Evolutionary conservation across 768 basidiomycete genomes (phyloP).

Genomic region (Collybia mongolica): DNA sequence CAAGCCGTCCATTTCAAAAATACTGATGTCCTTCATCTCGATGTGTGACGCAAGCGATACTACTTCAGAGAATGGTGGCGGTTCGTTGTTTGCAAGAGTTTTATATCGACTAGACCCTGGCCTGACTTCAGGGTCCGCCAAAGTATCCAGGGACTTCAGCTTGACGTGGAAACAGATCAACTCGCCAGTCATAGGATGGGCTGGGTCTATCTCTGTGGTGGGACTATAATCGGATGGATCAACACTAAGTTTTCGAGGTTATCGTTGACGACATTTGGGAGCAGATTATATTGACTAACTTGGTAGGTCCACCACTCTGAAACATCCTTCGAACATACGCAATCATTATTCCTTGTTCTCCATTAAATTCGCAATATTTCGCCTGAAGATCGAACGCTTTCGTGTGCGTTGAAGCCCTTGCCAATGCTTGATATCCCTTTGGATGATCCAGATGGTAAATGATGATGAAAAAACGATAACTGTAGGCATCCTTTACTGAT

Average conservation of each 20-base stretch:
- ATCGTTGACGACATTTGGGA: too few relatives aligned
- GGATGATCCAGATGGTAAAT: slow-evolving; percentile 60
- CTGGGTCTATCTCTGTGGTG: slow-evolving; percentile 38
- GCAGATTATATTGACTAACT: slow-evolving; percentile 9
- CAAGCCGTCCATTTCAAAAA: slow-evolving; percentile 41
- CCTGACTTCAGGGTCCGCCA: slow-evolving; percentile 39
- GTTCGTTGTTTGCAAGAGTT: slow-evolving; percentile 27
- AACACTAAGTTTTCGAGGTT: slow-evolving; percentile 20
- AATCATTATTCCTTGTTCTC: slow-evolving; percentile 51
- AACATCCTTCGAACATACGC: slow-evolving; percentile 45
- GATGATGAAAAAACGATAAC: slow-evolving; percentile 46
- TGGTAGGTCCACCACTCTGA: slow-evolving; percentile 15
- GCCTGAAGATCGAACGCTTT: slow-evolving; percentile 61
- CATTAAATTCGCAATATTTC: slow-evolving; percentile 52
- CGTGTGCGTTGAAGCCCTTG: slow-evolving; percentile 43
- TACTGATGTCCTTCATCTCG: slow-evolving; percentile 33
- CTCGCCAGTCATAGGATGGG: slow-evolving; percentile 41
- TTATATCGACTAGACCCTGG: slow-evolving; percentile 37
- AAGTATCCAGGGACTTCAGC: slow-evolving; percentile 39
- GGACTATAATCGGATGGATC: slow-evolving; percentile 36
- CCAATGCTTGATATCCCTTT: slow-evolving; percentile 41
- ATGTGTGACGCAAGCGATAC: slow-evolving; percentile 33
- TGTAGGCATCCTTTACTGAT: slow-evolving; percentile 46
- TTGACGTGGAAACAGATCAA: slow-evolving; percentile 40
- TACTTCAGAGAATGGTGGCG: slow-evolving; percentile 40